A percentile compares a stretch with the other conserved stretches of the same genome.
These are phyloP conservation scores for Bolboschoenus planiculmis DNA, from an alignment of 176 grass and related monocot genomes.

Conservation along the genomic window DNA sequence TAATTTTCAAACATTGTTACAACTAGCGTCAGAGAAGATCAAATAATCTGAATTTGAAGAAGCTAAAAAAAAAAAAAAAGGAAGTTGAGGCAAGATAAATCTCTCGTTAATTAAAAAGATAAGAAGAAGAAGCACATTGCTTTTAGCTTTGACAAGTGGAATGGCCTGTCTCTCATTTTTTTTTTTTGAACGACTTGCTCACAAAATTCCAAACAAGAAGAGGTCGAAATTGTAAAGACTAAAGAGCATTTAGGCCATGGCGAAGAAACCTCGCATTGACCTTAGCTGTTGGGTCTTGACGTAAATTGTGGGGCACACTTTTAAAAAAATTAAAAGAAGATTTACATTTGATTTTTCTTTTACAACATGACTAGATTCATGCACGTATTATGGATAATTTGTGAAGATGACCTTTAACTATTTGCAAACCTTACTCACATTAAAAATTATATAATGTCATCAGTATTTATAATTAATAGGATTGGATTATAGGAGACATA, in stretches of 20 bases:
- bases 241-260: constrained; percentile 38
- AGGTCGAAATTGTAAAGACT: constrained; percentile 46
- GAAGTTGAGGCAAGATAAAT: constrained; percentile 8
- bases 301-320: background rate
- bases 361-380: background rate
- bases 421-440: background rate
- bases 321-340: background rate
- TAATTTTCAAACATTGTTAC: background rate
- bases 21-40: background rate
- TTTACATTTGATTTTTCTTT: background rate
- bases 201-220: constrained; percentile 55
- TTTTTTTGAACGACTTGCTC: constrained; percentile 41
- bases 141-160: constrained; percentile 49
- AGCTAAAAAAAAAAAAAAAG: background rate
- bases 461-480: too few relatives aligned
- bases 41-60: background rate
- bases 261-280: constrained; percentile 58
- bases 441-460: too few relatives aligned
- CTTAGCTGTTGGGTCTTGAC: constrained; percentile 23
- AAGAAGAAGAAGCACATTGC: background rate
- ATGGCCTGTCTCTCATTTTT: constrained; percentile 16
- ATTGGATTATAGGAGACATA: background rate
- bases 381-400: background rate
- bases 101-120: background rate
- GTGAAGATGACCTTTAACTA: background rate